Conservation (phyloP, 129 eudicot genomes). For the Arctium minus region DNA sequence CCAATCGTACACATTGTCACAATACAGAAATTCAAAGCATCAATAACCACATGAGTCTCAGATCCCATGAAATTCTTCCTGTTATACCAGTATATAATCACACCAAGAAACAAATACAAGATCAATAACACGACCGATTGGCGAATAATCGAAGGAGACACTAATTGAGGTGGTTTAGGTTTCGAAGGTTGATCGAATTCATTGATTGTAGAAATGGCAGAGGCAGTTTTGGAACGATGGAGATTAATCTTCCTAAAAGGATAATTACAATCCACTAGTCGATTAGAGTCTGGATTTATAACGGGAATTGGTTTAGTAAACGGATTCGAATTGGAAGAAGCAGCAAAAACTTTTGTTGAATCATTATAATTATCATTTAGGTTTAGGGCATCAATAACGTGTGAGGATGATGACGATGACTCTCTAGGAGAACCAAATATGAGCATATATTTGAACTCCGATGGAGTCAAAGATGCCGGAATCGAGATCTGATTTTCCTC, state of each 20-base stretch:
- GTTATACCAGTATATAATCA: slow-evolving; percentile 46
- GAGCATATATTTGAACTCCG: slow-evolving; percentile 65
- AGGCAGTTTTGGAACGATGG: slow-evolving; percentile 59
- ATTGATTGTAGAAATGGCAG: slow-evolving; percentile 48
- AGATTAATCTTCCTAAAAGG: slow-evolving; percentile 16
- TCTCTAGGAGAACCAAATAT: slow-evolving; percentile 60
- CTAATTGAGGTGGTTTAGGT: slow-evolving; percentile 23
- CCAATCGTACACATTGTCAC: too few species aligned
- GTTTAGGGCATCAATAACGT: slow-evolving; percentile 44
- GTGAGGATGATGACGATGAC: slow-evolving; percentile 33
- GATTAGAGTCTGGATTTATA: not conserved
- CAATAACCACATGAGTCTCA: too few species aligned
- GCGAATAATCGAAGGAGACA: slow-evolving; percentile 36
- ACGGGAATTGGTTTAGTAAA: too few species aligned
- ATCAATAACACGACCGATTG: slow-evolving; percentile 55
- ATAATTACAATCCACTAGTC: slow-evolving; percentile 8
- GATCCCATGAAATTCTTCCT: slow-evolving; percentile 39
- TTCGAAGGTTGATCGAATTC: too few species aligned
- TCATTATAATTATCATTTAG: slow-evolving; percentile 8
- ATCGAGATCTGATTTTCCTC: slow-evolving; percentile 43
- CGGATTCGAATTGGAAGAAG: not conserved
- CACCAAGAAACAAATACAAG: slow-evolving; percentile 50
- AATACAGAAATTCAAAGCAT: too few species aligned
- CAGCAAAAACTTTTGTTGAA: slow-evolving; percentile 23
- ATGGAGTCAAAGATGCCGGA: slow-evolving; percentile 49